These are phyloP conservation scores for Wickerhamiella australiensis DNA, from an alignment of 805 yeast genomes.

Conservation along the genomic window DNA sequence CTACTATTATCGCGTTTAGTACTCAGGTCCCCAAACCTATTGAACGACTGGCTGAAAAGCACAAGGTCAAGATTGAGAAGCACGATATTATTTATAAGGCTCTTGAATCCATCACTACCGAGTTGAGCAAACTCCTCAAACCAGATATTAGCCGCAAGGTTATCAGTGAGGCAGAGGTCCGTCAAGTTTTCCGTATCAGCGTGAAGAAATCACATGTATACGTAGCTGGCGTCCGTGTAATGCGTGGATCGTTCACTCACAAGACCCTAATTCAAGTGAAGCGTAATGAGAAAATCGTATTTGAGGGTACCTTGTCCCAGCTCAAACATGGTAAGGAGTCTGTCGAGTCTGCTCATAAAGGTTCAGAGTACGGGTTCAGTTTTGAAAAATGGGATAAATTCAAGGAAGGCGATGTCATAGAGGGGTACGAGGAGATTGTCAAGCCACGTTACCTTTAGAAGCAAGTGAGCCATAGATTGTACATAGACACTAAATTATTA, in stretches of 20 bases:
- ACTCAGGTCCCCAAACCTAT: conserved; percentile 55
- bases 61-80: conserved; percentile 45
- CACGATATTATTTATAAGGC: conserved; percentile 79
- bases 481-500: neutral
- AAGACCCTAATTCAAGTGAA: conserved; percentile 46
- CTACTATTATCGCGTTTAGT: conserved; percentile 70
- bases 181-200: conserved; percentile 59
- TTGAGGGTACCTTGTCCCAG: conserved; percentile 52
- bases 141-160: conserved; percentile 58
- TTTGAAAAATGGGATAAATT: conserved; percentile 55
- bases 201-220: conserved; percentile 38
- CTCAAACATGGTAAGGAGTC: conserved; percentile 76
- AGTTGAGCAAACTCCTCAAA: conserved; percentile 45
- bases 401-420: conserved; percentile 62
- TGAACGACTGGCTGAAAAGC: conserved; percentile 42
- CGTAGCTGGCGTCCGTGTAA: conserved; percentile 82
- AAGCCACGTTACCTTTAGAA: conserved; percentile 37
- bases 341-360: conserved; percentile 63
- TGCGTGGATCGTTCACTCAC: conserved; percentile 53
- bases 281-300: conserved; percentile 39
- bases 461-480: conserved; percentile 20
- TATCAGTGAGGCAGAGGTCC: conserved; percentile 53
- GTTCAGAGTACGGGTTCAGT: conserved; percentile 80
- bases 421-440: conserved; percentile 55
- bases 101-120: conserved; percentile 67